Conservation (phyloP, 306 rosid species). For the Fragaria iinumae region DNA sequence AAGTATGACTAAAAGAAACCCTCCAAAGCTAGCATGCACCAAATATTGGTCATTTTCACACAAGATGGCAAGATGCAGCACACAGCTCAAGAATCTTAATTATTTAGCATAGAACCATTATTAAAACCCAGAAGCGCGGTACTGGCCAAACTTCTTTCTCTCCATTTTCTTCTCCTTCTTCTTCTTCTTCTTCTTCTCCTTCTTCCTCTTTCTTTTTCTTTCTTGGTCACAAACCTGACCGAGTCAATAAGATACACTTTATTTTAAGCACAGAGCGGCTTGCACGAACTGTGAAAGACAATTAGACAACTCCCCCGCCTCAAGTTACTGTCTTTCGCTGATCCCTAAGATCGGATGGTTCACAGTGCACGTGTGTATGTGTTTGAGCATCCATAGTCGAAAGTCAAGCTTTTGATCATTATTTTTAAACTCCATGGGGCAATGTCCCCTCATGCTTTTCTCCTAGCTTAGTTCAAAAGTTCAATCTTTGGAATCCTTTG, state of each 20-base stretch:
- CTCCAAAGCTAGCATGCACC: constrained; percentile 8
- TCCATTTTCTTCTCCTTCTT: background rate
- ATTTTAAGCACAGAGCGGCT: background rate
- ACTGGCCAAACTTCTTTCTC: constrained; percentile 23
- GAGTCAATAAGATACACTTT: background rate
- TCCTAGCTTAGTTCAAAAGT: background rate
- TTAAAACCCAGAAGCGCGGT: constrained; percentile 11
- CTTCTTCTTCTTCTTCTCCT: background rate
- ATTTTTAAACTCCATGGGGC: constrained; percentile 8
- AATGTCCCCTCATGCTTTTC: constrained; percentile 7
- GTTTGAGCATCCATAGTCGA: constrained; percentile 4
- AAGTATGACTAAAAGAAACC: background rate
- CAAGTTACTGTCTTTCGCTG: constrained; percentile 16
- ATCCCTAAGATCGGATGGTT: constrained; percentile 32
- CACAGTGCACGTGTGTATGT: constrained; percentile 35
- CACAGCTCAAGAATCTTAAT: constrained; percentile 37
- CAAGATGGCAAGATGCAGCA: constrained; percentile 29
- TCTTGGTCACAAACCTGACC: background rate
- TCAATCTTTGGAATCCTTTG: background rate
- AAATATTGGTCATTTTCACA: constrained; percentile 26
- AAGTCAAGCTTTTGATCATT: constrained; percentile 18
- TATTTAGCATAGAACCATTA: constrained; percentile 3
- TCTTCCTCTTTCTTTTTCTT: background rate
- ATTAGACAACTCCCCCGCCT: background rate
- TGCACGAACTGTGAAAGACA: constrained; percentile 21